A percentile compares a stretch with the other conserved stretches of the same genome.
Conservation (phyloP, 768 basidiomycete genomes). For the Suillus decipiens region DNA sequence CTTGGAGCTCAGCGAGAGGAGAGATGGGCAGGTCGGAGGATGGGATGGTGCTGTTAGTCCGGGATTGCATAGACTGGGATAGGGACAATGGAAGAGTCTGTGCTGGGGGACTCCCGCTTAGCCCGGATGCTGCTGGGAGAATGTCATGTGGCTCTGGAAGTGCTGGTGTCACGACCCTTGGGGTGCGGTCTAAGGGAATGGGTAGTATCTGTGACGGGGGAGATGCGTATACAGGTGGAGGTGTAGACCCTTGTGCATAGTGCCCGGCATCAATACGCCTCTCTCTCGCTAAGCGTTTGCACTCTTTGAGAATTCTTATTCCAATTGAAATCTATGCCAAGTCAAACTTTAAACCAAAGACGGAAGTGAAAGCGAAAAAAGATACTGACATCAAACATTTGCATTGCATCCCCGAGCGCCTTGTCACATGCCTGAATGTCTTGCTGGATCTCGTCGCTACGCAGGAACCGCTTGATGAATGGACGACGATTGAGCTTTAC, state of each 20-base stretch:
- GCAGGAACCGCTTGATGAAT: slow-evolving; percentile 78
- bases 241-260: background rate
- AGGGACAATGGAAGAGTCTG: background rate
- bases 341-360: background rate
- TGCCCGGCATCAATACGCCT: background rate
- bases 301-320: background rate
- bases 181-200: background rate
- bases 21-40: background rate
- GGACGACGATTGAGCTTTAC: slow-evolving; percentile 62
- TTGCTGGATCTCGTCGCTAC: slow-evolving; percentile 64
- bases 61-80: background rate
- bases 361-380: slow-evolving; percentile 11
- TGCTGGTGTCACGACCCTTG: background rate
- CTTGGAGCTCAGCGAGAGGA: background rate
- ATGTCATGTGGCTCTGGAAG: background rate
- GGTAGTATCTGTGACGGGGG: background rate
- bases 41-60: background rate
- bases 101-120: background rate
- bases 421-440: slow-evolving; percentile 55
- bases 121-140: background rate
- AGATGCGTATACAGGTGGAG: background rate
- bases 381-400: slow-evolving; percentile 52
- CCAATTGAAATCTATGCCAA: background rate
- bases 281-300: background rate
- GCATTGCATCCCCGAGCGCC: slow-evolving; percentile 53